Conservation (phyloP, 2,329 filamentous ascomycete species). For the Ophiostoma ips region DNA sequence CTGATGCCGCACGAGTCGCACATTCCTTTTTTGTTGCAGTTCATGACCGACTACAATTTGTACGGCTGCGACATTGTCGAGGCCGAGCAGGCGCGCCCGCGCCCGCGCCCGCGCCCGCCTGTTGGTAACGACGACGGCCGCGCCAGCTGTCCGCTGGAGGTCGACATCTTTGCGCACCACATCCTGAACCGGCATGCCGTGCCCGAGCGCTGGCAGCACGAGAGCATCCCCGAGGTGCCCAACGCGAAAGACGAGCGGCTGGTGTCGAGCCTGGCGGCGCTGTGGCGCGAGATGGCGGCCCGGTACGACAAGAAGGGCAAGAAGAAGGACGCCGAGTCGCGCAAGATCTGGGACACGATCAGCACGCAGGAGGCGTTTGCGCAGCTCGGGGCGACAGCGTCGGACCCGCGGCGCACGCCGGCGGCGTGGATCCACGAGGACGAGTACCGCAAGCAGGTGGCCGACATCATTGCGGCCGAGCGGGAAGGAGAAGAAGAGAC, state of each 20-base stretch:
- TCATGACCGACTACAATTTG: conserved; percentile 97
- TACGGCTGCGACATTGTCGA: conserved; percentile 87
- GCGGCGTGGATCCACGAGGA: conserved; percentile 87
- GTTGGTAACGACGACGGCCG: conserved; percentile 29
- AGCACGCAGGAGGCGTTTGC: conserved; percentile 71
- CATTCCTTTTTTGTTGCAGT: conserved; percentile 81
- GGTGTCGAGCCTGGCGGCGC: conserved; percentile 79
- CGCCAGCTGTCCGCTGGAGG: conserved; percentile 67
- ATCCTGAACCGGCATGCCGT: conserved; percentile 74
- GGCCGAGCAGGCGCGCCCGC: conserved; percentile 26
- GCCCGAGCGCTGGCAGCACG: conserved; percentile 64
- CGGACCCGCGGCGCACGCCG: conserved; percentile 57
- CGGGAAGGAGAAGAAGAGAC: conserved; percentile 22
- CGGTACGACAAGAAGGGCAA: conserved; percentile 52
- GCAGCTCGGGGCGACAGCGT: conserved; percentile 77
- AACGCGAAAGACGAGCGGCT: conserved; percentile 58
- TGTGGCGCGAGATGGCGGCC: conserved; percentile 44
- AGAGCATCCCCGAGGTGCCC: conserved; percentile 70
- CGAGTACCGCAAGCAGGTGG: conserved; percentile 57
- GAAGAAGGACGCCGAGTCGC: conserved; percentile 59
- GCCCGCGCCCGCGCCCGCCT: conserved; percentile 42
- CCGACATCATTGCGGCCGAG: conserved; percentile 38
- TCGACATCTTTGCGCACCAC: conserved; percentile 78
- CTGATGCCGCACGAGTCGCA: conserved; percentile 94
- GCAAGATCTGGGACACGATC: conserved; percentile 47